Conservation (phyloP, 2,329 filamentous ascomycete genomes). For the Scolecobasidium constrictum region DNA sequence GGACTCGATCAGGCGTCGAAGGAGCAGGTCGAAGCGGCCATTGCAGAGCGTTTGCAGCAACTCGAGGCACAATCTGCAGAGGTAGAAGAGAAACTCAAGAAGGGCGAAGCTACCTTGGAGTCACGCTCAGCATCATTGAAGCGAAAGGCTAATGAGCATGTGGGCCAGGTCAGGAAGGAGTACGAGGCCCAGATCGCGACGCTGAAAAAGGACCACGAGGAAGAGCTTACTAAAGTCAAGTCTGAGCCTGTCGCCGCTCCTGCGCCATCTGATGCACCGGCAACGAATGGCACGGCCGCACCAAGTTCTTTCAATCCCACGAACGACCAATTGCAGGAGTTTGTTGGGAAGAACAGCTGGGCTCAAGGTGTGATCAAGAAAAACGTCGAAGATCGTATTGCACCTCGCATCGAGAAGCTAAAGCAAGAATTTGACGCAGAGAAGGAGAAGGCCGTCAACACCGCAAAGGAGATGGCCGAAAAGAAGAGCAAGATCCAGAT, state of each 20-base stretch:
- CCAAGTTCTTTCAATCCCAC: slow-evolving; percentile 1
- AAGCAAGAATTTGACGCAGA: slow-evolving; percentile 36
- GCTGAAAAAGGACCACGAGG: slow-evolving; percentile 34
- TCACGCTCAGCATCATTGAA: background rate
- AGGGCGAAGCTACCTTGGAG: background rate
- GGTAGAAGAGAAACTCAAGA: background rate
- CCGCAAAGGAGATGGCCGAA: slow-evolving; percentile 46
- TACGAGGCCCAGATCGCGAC: slow-evolving; percentile 40
- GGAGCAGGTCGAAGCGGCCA: background rate
- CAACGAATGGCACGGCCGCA: background rate
- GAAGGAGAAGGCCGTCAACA: slow-evolving; percentile 43
- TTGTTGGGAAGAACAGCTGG: slow-evolving; percentile 38
- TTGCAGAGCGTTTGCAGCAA: background rate
- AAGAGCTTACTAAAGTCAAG: slow-evolving; percentile 29
- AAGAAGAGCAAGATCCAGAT: slow-evolving; percentile 66
- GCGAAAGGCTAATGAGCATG: background rate
- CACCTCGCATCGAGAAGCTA: slow-evolving; percentile 21
- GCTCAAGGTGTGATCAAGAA: slow-evolving; percentile 40
- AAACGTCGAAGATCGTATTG: slow-evolving; percentile 45
- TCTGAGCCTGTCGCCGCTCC: slow-evolving; percentile 10
- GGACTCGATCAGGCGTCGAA: background rate
- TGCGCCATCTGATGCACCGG: background rate
- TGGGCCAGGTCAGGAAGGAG: slow-evolving; percentile 20
- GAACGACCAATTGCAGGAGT: slow-evolving; percentile 32
- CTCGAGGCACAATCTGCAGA: background rate